These are phyloP conservation scores for Vicia villosa DNA, from an alignment of 306 rosid genomes.

Conservation along the genomic window DNA sequence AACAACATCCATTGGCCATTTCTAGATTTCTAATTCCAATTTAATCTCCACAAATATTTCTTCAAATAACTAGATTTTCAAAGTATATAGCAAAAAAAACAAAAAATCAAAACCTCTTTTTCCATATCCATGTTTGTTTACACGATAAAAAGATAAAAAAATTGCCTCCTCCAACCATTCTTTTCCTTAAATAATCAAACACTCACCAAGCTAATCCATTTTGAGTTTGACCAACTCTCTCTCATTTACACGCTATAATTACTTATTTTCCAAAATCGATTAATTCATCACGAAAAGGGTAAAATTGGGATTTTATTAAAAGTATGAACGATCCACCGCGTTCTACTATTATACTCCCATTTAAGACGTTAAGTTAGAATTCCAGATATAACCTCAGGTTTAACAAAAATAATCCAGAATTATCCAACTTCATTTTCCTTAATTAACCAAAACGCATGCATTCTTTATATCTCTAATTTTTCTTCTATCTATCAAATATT, in stretches of 20 bases:
- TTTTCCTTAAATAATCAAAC: conserved; percentile 38
- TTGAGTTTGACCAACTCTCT: conserved; percentile 13
- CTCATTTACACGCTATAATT: no score
- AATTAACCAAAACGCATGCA: conserved; percentile 39
- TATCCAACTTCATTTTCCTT: neutral
- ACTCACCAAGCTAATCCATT: conserved; percentile 7
- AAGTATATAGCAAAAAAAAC: conserved; percentile 6
- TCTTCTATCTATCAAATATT: neutral
- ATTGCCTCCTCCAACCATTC: conserved; percentile 22
- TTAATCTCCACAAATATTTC: no score
- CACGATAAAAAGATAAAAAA: conserved; percentile 39
- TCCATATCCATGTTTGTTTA: conserved; percentile 4
- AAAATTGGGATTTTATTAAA: conserved; percentile 33
- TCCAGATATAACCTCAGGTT: conserved; percentile 34
- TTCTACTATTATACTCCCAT: conserved; percentile 42
- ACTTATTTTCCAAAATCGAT: no score
- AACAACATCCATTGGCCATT: no score
- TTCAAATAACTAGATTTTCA: no score
- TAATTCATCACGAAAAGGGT: conserved; percentile 12
- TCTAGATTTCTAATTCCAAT: no score
- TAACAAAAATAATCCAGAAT: neutral
- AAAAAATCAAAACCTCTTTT: neutral
- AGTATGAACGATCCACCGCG: conserved; percentile 52
- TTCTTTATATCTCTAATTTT: neutral
- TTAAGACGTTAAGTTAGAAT: neutral